These are phyloP conservation scores for Cytidiella melzeri DNA, from an alignment of 768 basidiomycete species.

Conservation along the genomic window DNA sequence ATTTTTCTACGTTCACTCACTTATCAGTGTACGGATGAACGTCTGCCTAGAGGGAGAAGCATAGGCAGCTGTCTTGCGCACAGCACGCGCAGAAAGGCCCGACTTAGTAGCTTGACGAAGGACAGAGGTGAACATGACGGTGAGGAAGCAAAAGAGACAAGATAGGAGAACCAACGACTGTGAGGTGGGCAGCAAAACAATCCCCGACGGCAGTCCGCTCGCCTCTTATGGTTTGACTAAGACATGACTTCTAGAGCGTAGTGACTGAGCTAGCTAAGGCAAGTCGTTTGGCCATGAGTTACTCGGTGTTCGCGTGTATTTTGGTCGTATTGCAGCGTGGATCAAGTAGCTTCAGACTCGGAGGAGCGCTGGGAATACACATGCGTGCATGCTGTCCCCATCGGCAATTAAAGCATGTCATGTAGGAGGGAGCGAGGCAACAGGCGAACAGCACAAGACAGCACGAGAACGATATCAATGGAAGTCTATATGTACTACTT, in stretches of 20 bases:
- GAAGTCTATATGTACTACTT: slow-evolving; percentile 6
- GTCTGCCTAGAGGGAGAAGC: slow-evolving; percentile 21
- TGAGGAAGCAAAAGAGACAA: slow-evolving; percentile 4
- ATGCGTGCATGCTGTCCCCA: no score
- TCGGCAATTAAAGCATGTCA: no score
- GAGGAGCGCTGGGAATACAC: no score
- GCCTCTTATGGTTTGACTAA: background rate
- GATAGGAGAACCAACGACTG: slow-evolving; percentile 1
- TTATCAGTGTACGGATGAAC: slow-evolving; percentile 48
- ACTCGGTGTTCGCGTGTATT: no score
- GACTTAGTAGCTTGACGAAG: slow-evolving; percentile 27
- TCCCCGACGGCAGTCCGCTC: slow-evolving; percentile 16
- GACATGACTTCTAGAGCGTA: no score
- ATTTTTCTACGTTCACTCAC: slow-evolving; percentile 51
- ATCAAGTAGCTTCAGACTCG: no score
- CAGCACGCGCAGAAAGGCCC: slow-evolving; percentile 21
- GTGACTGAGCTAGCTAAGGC: no score
- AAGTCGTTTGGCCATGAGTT: no score
- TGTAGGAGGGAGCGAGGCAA: slow-evolving; percentile 4
- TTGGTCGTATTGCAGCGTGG: no score
- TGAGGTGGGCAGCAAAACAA: background rate
- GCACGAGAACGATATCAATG: background rate
- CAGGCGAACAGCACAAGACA: slow-evolving; percentile 1
- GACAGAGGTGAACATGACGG: slow-evolving; percentile 22
- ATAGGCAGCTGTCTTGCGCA: slow-evolving; percentile 19